Evolutionary conservation across 2,329 filamentous ascomycete genomes (phyloP).

Genomic region (Xylariaceae sp.): DNA sequence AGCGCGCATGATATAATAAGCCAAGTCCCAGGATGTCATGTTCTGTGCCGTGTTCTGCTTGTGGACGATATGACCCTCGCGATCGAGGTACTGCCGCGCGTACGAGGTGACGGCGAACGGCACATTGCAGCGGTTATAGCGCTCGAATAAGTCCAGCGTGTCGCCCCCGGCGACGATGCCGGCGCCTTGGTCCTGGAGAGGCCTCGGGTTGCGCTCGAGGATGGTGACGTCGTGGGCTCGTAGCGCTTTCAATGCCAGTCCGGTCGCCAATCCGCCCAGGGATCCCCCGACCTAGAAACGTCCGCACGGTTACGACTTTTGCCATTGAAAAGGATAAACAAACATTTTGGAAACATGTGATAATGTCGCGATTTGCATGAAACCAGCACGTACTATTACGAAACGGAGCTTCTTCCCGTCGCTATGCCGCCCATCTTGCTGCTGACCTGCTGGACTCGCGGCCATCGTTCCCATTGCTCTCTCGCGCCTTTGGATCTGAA

Average conservation of each 20-base stretch:
- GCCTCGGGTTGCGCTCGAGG: constrained; percentile 41
- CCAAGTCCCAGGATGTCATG: constrained; percentile 47
- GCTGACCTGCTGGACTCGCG: constrained; percentile 2
- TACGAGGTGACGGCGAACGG: constrained; percentile 32
- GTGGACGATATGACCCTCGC: constrained; percentile 33
- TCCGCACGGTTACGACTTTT: background rate
- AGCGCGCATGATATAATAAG: constrained; percentile 43
- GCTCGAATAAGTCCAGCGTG: constrained; percentile 39
- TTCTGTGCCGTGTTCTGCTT: constrained; percentile 36
- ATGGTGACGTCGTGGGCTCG: constrained; percentile 42
- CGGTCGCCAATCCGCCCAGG: constrained; percentile 39
- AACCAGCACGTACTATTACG: constrained; percentile 25
- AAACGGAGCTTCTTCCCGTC: constrained; percentile 25
- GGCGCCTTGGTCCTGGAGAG: constrained; percentile 46
- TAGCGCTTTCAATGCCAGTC: constrained; percentile 38
- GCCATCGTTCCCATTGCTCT: constrained; percentile 12
- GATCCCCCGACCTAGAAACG: constrained; percentile 40
- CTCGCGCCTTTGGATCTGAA: too few relatives aligned
- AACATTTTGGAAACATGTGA: background rate
- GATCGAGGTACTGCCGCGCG: constrained; percentile 35
- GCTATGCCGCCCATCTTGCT: constrained; percentile 8
- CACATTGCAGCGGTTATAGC: constrained; percentile 38
- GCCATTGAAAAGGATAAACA: too few relatives aligned
- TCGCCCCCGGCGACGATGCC: constrained; percentile 45
- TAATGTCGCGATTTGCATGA: too few relatives aligned